These are phyloP conservation scores for Fusarium sp. DNA, from an alignment of 2,329 filamentous ascomycete genomes.

Conservation along the genomic window DNA sequence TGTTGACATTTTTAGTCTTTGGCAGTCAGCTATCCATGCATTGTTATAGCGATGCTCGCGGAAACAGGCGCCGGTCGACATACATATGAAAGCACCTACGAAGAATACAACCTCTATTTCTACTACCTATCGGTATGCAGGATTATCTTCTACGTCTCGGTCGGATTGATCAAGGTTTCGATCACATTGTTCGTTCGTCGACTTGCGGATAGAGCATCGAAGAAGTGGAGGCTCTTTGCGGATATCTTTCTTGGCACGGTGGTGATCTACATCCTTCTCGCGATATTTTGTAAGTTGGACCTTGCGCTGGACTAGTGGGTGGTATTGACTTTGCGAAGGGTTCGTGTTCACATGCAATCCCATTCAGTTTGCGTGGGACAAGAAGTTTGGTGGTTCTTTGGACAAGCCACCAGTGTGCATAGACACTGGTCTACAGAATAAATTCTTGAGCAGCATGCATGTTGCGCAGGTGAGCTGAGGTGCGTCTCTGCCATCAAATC, in stretches of 20 bases:
- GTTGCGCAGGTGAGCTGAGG: slow-evolving; percentile 10
- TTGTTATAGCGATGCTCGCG: slow-evolving; percentile 11
- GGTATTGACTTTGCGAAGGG: not conserved
- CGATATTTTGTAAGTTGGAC: slow-evolving; percentile 8
- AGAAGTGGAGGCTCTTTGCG: slow-evolving; percentile 13
- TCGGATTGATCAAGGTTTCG: slow-evolving; percentile 19
- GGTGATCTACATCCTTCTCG: slow-evolving; percentile 14
- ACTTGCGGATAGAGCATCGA: slow-evolving; percentile 15
- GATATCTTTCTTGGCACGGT: slow-evolving; percentile 20
- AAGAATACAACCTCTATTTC: slow-evolving; percentile 19
- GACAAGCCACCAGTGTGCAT: slow-evolving; percentile 5
- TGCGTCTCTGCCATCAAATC: accelerated
- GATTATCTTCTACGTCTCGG: slow-evolving; percentile 14
- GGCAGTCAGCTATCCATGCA: slow-evolving; percentile 6
- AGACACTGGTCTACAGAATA: slow-evolving; percentile 6
- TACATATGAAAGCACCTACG: slow-evolving; percentile 15
- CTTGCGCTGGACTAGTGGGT: accelerated
- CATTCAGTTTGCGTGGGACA: slow-evolving; percentile 1
- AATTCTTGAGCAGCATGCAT: slow-evolving; percentile 27
- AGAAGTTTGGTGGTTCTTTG: slow-evolving; percentile 17
- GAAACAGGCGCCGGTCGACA: slow-evolving; percentile 12
- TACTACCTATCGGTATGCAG: slow-evolving; percentile 9
- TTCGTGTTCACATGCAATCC: slow-evolving; percentile 11
- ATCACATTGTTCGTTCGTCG: slow-evolving; percentile 18
- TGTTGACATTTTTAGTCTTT: not conserved